A percentile compares a stretch with the other conserved stretches of the same genome.
These are phyloP conservation scores for Ganoderma resinaceum DNA, from an alignment of 1,284 basidiomycete genomes.

Conservation along the genomic window DNA sequence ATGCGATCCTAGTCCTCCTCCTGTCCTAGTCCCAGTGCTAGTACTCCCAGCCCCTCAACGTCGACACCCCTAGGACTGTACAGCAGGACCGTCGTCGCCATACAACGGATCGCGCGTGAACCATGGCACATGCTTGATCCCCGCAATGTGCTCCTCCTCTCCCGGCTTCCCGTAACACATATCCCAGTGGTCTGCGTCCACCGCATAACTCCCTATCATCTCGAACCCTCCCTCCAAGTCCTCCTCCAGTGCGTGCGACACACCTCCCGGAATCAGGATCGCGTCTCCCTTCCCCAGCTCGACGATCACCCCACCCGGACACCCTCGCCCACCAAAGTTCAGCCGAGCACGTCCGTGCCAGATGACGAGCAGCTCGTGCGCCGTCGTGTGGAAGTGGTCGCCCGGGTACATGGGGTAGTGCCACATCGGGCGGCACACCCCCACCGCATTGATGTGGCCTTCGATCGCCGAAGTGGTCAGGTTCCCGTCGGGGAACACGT, in stretches of 20 bases:
- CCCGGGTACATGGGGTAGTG: slow-evolving; percentile 50
- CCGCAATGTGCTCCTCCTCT: slow-evolving; percentile 38
- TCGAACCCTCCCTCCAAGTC: slow-evolving; percentile 42
- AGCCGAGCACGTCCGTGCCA: slow-evolving; percentile 42
- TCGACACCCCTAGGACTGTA: slow-evolving; percentile 4
- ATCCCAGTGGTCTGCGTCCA: slow-evolving; percentile 45
- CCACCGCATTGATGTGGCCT: slow-evolving; percentile 42
- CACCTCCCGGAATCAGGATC: slow-evolving; percentile 49
- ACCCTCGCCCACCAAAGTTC: slow-evolving; percentile 49
- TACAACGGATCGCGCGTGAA: slow-evolving; percentile 49
- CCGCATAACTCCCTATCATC: slow-evolving; percentile 52
- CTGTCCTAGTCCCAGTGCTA: neutral
- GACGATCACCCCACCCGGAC: slow-evolving; percentile 41
- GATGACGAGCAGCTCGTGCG: slow-evolving; percentile 49
- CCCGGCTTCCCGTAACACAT: slow-evolving; percentile 43
- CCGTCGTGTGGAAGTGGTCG: slow-evolving; percentile 52
- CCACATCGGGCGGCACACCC: slow-evolving; percentile 47
- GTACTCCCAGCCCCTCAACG: neutral
- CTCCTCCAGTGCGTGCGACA: slow-evolving; percentile 45
- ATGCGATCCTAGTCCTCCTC: neutral
- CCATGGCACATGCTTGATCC: slow-evolving; percentile 44
- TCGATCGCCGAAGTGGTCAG: slow-evolving; percentile 36
- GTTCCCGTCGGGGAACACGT: slow-evolving; percentile 31
- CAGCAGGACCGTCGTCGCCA: slow-evolving; percentile 45
- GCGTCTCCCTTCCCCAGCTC: slow-evolving; percentile 47